phyloP scores from a whole-genome alignment of 441 rosid genomes.

The Theobroma grandiflorum region DNA sequence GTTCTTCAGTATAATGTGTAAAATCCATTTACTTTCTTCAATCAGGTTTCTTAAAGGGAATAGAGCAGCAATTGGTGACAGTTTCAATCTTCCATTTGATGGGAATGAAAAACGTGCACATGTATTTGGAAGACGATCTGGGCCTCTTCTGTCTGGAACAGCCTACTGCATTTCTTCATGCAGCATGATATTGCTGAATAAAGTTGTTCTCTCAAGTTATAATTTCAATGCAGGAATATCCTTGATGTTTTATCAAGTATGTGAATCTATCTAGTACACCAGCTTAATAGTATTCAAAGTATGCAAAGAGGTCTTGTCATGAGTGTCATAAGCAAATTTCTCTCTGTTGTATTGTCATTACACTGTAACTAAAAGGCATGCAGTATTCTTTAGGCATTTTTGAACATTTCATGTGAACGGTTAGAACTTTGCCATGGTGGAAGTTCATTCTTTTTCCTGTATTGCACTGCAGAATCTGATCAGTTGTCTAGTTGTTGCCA shows the following conservation, averaged over 20 bases:
- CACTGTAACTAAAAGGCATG: neutral
- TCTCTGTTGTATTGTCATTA: slow-evolving; percentile 6
- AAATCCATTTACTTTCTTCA: slow-evolving; percentile 17
- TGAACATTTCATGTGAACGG: neutral
- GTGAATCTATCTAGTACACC: slow-evolving; percentile 15
- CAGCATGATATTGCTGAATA: slow-evolving; percentile 89
- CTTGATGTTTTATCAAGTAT: slow-evolving; percentile 90
- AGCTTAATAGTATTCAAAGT: neutral
- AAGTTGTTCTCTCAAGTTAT: slow-evolving; percentile 77
- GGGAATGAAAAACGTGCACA: slow-evolving; percentile 57
- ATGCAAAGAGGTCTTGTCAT: neutral
- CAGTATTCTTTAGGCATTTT: slow-evolving; percentile 9
- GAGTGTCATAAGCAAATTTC: slow-evolving; percentile 1
- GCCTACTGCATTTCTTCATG: slow-evolving; percentile 94
- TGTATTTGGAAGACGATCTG: slow-evolving; percentile 52
- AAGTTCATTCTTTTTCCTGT: slow-evolving; percentile 25
- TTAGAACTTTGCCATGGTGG: neutral
- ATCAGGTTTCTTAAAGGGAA: slow-evolving; percentile 71
- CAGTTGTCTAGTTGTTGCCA: slow-evolving; percentile 66
- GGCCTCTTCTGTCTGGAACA: slow-evolving; percentile 84
- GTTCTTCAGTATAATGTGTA: neutral
- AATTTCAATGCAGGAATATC: slow-evolving; percentile 82
- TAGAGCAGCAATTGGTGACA: slow-evolving; percentile 33
- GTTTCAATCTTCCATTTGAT: slow-evolving; percentile 35
- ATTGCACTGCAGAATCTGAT: slow-evolving; percentile 74